Conservation (phyloP, 805 yeast genomes). For the Starmerella lactis-condensi region DNA sequence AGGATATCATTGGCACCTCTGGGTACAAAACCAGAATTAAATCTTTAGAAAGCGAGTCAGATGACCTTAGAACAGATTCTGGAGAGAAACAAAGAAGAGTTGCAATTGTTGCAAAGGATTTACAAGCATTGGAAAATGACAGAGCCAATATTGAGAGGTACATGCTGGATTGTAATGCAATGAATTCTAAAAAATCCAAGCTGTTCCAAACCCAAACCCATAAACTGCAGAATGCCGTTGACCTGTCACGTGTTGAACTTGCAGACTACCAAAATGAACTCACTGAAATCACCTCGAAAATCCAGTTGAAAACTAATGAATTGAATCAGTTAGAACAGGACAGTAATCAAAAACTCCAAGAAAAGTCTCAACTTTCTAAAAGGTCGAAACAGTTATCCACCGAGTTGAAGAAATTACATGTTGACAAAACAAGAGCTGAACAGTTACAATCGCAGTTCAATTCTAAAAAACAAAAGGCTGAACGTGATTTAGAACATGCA, state of each 20-base stretch:
- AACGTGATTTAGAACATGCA: slow-evolving; percentile 20
- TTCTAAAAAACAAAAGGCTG: slow-evolving; percentile 24
- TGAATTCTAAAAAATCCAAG: slow-evolving; percentile 35
- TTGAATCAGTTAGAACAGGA: slow-evolving; percentile 3
- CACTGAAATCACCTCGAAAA: slow-evolving; percentile 16
- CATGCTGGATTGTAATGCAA: slow-evolving; percentile 43
- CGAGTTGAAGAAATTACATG: slow-evolving; percentile 28
- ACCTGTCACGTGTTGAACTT: slow-evolving; percentile 1
- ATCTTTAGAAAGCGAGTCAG: slow-evolving; percentile 38
- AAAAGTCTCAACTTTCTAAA: slow-evolving; percentile 15
- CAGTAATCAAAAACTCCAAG: background rate
- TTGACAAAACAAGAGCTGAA: slow-evolving; percentile 47
- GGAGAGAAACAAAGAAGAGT: slow-evolving; percentile 64
- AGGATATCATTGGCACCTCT: slow-evolving; percentile 92
- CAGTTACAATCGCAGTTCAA: slow-evolving; percentile 56
- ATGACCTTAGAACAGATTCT: slow-evolving; percentile 61
- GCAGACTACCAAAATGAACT: slow-evolving; percentile 26
- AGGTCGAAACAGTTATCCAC: slow-evolving; percentile 19
- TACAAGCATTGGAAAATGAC: slow-evolving; percentile 38
- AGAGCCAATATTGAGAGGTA: slow-evolving; percentile 53
- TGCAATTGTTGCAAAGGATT: slow-evolving; percentile 61
- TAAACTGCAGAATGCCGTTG: slow-evolving; percentile 1
- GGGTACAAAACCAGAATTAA: slow-evolving; percentile 64
- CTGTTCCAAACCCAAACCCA: slow-evolving; percentile 30
- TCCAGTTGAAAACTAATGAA: slow-evolving; percentile 11